Conservation (phyloP, 331 rosid species). For the Rosa hybrid region DNA sequence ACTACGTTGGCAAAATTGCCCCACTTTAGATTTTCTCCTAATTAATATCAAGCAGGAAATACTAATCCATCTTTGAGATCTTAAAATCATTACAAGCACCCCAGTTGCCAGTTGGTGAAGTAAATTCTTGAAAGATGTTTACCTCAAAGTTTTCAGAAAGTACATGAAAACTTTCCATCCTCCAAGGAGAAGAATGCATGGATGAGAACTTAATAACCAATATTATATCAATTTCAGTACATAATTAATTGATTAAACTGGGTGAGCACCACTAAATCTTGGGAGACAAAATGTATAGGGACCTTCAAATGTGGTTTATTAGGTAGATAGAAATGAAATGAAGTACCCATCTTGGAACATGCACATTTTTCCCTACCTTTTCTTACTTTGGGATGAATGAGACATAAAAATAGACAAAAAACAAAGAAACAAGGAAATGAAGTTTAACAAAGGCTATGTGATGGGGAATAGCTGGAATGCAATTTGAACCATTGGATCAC, state of each 20-base stretch:
- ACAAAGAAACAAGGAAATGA: conserved; percentile 6
- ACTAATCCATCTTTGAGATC: background rate
- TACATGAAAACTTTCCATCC: background rate
- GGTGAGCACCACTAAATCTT: conserved; percentile 5
- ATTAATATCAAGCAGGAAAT: background rate
- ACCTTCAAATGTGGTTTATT: conserved; percentile 17
- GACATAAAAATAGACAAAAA: background rate
- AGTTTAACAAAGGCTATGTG: conserved; percentile 16
- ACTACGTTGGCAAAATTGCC: no score
- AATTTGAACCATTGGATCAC: conserved; percentile 31
- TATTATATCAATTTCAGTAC: background rate
- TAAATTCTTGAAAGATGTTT: conserved; percentile 2
- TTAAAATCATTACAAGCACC: background rate
- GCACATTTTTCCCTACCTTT: background rate
- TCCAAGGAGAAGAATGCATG: conserved; percentile 8
- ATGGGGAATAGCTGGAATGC: conserved; percentile 20
- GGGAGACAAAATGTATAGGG: conserved; percentile 23
- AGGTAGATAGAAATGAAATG: background rate
- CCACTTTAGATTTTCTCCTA: no score
- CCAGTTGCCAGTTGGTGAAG: background rate
- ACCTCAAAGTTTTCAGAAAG: conserved; percentile 8
- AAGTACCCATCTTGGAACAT: conserved; percentile 14
- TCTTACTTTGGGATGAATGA: conserved; percentile 16
- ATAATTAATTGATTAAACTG: background rate
- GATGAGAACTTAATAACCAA: background rate